phyloP scores from a whole-genome alignment of 371 early-diverging fungal species.

The Apophysomyces variabilis region DNA sequence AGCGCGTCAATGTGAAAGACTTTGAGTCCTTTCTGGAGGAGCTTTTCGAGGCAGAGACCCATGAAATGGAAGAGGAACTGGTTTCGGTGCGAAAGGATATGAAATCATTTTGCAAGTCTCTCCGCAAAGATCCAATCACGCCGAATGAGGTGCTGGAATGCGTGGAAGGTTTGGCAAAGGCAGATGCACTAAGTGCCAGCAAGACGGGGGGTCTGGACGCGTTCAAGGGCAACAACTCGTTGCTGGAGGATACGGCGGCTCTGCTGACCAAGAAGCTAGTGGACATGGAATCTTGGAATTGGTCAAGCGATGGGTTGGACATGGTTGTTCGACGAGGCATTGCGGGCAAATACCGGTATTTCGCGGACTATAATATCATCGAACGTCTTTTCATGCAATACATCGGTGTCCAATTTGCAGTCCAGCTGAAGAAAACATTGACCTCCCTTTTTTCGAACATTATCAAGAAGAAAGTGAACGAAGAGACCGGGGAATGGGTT shows the following conservation, averaged over 20 bases:
- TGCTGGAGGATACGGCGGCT: constrained; percentile 16
- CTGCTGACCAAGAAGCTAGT: constrained; percentile 16
- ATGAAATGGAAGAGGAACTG: neutral
- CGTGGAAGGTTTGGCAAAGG: neutral
- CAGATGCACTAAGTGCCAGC: neutral
- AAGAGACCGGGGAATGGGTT: neutral
- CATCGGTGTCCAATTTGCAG: constrained; percentile 18
- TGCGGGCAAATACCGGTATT: constrained; percentile 19
- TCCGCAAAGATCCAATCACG: neutral
- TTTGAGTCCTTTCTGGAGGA: neutral
- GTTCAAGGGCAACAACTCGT: constrained; percentile 13
- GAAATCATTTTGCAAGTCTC: neutral
- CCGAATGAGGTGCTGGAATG: neutral
- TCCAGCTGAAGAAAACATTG: constrained; percentile 8
- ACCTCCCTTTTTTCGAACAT: neutral
- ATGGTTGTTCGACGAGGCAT: constrained; percentile 19
- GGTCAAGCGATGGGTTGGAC: constrained; percentile 16
- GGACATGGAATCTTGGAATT: constrained; percentile 17
- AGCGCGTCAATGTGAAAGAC: neutral
- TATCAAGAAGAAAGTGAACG: constrained; percentile 9
- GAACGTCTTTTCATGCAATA: constrained; percentile 24
- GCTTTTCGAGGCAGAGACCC: constrained; percentile 3
- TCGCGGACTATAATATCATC: constrained; percentile 19
- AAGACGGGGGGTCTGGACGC: neutral
- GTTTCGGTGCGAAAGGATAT: neutral